phyloP scores from a whole-genome alignment of 2,329 filamentous ascomycete species.

The Microascus cirrosus region DNA sequence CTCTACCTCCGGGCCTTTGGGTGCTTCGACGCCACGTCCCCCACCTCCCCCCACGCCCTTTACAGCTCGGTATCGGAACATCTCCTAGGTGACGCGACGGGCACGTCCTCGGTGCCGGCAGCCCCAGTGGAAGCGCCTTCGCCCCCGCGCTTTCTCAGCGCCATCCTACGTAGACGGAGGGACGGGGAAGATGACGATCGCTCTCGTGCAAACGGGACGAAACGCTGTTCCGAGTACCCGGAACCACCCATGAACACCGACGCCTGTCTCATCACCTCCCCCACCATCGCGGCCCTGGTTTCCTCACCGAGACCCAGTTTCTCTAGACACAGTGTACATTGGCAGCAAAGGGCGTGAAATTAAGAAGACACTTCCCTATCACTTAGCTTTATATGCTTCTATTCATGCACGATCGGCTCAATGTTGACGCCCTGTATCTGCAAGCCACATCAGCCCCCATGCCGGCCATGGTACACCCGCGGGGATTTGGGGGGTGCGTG shows the following conservation, averaged over 20 bases:
- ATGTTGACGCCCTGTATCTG: neutral
- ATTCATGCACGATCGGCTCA: neutral
- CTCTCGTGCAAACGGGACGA: too few relatives aligned
- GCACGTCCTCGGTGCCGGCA: too few relatives aligned
- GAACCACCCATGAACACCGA: neutral
- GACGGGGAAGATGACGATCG: too few relatives aligned
- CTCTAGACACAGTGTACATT: conserved; percentile 2
- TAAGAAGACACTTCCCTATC: neutral
- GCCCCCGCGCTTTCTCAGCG: too few relatives aligned
- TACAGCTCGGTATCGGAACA: too few relatives aligned
- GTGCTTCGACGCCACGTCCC: too few relatives aligned
- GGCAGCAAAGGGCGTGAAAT: neutral
- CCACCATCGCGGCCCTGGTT: neutral
- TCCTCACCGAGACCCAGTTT: neutral
- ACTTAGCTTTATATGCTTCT: neutral
- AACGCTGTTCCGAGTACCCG: too few relatives aligned
- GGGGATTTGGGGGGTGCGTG: neutral
- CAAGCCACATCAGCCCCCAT: neutral
- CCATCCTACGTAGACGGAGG: too few relatives aligned
- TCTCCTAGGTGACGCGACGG: too few relatives aligned
- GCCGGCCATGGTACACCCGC: neutral
- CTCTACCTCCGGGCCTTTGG: too few relatives aligned
- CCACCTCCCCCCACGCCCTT: too few relatives aligned
- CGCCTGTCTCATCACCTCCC: neutral
- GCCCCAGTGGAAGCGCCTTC: too few relatives aligned